These are phyloP conservation scores for Lindgomyces ingoldianus DNA, from an alignment of 495 filamentous ascomycete genomes.

Conservation along the genomic window DNA sequence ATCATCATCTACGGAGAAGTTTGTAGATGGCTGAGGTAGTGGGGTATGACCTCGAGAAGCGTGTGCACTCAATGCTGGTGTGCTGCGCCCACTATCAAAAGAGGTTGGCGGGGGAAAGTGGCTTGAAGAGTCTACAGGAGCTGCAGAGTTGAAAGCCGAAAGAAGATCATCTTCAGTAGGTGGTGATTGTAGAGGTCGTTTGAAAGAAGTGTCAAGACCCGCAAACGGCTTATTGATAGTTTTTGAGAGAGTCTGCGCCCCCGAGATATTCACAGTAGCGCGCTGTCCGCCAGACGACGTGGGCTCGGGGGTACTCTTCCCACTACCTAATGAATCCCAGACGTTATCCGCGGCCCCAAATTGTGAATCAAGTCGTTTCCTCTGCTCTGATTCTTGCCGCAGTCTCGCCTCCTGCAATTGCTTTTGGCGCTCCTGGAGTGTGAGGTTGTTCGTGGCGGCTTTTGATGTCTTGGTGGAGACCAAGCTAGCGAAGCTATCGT, in stretches of 20 bases:
- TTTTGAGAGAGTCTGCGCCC: conserved; percentile 34
- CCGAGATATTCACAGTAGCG: conserved; percentile 8
- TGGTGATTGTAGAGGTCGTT: conserved; percentile 31
- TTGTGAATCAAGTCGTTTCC: conserved; percentile 66
- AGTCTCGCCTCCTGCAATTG: conserved; percentile 74
- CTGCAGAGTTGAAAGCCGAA: conserved; percentile 61
- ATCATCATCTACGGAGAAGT: conserved; percentile 46
- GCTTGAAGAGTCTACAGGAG: conserved; percentile 63
- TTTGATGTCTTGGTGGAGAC: conserved; percentile 74
- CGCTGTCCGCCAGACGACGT: conserved; percentile 14
- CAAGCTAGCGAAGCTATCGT: conserved; percentile 88
- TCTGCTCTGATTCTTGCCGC: conserved; percentile 71
- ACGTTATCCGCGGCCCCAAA: conserved; percentile 67
- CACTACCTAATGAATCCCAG: conserved; percentile 67
- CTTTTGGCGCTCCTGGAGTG: conserved; percentile 82
- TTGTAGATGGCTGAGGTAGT: conserved; percentile 8
- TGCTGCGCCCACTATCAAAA: conserved; percentile 32
- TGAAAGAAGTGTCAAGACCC: conserved; percentile 32
- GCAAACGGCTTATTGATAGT: conserved; percentile 46
- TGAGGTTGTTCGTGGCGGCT: conserved; percentile 64
- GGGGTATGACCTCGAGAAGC: conserved; percentile 22
- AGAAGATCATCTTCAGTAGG: conserved; percentile 60
- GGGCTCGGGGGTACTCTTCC: conserved; percentile 48
- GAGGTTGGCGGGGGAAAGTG: conserved; percentile 56
- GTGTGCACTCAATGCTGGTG: conserved; percentile 11